Base-by-base conservation (phyloP, 345 rosid species). In the Ceriops decandra region DNA sequence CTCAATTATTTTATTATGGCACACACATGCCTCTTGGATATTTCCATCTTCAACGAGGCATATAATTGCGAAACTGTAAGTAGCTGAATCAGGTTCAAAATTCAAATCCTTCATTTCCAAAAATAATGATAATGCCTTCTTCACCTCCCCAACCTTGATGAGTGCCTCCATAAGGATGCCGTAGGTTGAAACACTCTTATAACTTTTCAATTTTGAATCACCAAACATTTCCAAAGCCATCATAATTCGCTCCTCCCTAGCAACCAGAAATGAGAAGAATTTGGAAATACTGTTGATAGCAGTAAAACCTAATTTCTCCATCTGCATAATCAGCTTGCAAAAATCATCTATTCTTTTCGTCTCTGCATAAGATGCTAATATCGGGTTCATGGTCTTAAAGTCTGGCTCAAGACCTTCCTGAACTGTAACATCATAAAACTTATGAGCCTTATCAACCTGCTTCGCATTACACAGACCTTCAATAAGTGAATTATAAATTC, bases 401-500 rank as follows among this genome's bases (percentile, higher is more conserved):
- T 87, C 87, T 4, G 91, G 96, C 61, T 82, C 90, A 31, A 89
- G 85, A 61, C 84, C 95, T 69, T 93, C 96, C 68, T 82, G 80
- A 64, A 81, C 75, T 2, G 81, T 65, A 68, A 83, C 71, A 24
- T 78, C 80, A 51, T 91, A 85, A 67, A 89, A 88, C 82, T 85
- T 89, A 67, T 74, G 79, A 17, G 97, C 97, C 75, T 87, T 91
- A 77, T 89, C 91, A 47, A 88, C 86, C 67, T 53, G 83, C 33
- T 79, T 82, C 49, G 75, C 86, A 58, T 64, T 73, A 71, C 97
- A 93, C 58, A 91, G 69, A 57, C 98, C 97, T 82, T 69, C 78
- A 66, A 93, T 88, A 60, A 93, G 85, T 7, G 95, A 84, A 82
- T 84, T 89, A 62, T 91, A 88, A 62, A 93, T 89, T 80, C 84